A percentile compares a stretch with the other conserved stretches of the same genome.
phyloP scores from a whole-genome alignment of 768 basidiomycete species.

The Pleurotus pulmonarius region DNA sequence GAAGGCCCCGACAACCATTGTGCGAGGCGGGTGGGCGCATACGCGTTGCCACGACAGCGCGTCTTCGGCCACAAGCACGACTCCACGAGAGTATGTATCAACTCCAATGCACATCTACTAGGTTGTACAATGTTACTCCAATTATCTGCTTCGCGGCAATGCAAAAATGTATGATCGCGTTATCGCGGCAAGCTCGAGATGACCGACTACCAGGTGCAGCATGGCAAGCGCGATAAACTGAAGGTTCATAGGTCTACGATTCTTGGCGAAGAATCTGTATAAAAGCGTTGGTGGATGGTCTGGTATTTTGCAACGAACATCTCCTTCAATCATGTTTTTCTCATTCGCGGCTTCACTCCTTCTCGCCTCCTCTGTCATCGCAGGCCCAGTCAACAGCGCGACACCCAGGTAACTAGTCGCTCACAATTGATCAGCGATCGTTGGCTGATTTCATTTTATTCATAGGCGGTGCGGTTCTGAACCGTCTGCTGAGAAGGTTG shows the following conservation, averaged over 20 bases:
- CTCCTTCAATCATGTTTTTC: background rate
- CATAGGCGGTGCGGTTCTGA: conserved; percentile 34
- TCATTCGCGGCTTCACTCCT: conserved; percentile 18
- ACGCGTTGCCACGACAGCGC: background rate
- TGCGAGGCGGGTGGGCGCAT: background rate
- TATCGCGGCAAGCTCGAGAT: background rate
- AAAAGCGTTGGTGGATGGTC: background rate
- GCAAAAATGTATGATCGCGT: background rate
- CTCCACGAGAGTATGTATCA: conserved; percentile 3
- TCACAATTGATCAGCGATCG: conserved; percentile 8
- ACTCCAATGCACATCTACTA: background rate
- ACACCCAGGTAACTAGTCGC: conserved; percentile 12
- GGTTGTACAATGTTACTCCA: background rate
- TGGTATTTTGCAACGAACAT: background rate
- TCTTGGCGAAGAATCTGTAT: conserved; percentile 1
- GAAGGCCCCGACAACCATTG: background rate
- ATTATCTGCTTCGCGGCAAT: background rate
- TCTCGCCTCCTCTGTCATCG: conserved; percentile 22
- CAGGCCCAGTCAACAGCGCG: conserved; percentile 17
- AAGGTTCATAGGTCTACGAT: background rate
- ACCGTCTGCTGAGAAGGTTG: conserved; percentile 30
- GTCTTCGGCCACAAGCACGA: background rate
- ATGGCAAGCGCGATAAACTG: background rate
- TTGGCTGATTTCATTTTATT: background rate
- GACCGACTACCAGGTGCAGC: background rate